Base-by-base conservation (phyloP, 2,329 filamentous ascomycete species). In the Ascocoryne sarcoides region DNA sequence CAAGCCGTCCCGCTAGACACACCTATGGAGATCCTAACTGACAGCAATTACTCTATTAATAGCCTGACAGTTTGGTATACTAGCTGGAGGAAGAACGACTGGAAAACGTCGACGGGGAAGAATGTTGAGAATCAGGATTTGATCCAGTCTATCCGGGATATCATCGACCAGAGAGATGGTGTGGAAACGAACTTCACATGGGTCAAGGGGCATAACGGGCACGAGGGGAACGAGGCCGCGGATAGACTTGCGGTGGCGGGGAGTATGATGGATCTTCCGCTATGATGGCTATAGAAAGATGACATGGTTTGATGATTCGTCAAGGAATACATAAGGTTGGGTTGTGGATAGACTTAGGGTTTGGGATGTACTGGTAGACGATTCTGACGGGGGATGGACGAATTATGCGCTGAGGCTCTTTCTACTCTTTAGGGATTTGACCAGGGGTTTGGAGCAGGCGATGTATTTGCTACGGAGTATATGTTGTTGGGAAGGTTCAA, bases 21-120 rank as follows among this genome's bases (percentile, higher is more conserved):
- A 42, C 69, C 78, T 44, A 73, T 93, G 10, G 73, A 79, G 42
- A 93, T 98, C 50, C 74, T 81, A 58, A 88, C 81, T n/a, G 92
- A 98, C 64, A 92, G 84, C 62, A 79, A 80, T 55, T 96, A 96
- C 64, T 75, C 85, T 1, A 95, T 95, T 62, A 82, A 89, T 50
- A 96, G 90, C 57, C 77, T 88, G 18, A 94, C 82, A 1, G 72
- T 79, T 32, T 98, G 92, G 90, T 88, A 79, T 55, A 62, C 65
- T 16, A 79, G 73, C 41, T 96, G 92, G 92, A 69, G 76, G 48
- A 71, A 64, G 41, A 76, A 90, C 52, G 72, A 72, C 4, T 98
- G 90, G 90, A 73, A 72, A 57, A 95, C 79, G n/a, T 65, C 76
- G 3, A 65, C 70, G 1, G 76, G 78, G 8, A 82, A 80, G 44